These are phyloP conservation scores for Suillus brevipes DNA, from an alignment of 768 basidiomycete species.

Conservation along the genomic window DNA sequence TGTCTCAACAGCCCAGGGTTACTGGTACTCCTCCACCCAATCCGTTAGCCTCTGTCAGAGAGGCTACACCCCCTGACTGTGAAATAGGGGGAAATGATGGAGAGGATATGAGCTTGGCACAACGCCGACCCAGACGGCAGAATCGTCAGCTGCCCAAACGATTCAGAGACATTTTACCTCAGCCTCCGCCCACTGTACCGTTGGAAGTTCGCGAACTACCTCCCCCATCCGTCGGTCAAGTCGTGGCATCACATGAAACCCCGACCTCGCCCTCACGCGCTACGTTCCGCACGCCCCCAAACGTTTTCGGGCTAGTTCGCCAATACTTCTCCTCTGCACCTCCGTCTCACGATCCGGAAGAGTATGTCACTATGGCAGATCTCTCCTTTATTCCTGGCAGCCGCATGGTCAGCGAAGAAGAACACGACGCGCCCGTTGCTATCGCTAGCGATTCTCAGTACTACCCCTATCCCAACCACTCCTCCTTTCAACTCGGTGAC, in stretches of 20 bases:
- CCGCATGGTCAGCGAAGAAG: too few species aligned
- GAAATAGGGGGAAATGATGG: background rate
- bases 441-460: background rate
- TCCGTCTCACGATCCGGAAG: background rate
- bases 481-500: background rate
- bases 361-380: background rate
- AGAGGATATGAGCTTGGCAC: background rate
- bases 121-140: background rate
- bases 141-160: background rate
- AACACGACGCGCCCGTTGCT: background rate
- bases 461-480: background rate
- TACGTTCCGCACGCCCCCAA: background rate
- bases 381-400: background rate
- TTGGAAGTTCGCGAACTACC: background rate
- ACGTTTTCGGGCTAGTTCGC: background rate
- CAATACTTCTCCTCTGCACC: background rate
- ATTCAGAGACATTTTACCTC: background rate
- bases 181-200: background rate
- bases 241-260: background rate
- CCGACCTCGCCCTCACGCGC: background rate
- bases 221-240: background rate
- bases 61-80: too few species aligned
- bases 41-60: background rate
- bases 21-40: background rate
- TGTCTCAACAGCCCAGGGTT: background rate